These are phyloP conservation scores for Boletellus ananas DNA, from an alignment of 768 basidiomycete species.

Conservation along the genomic window DNA sequence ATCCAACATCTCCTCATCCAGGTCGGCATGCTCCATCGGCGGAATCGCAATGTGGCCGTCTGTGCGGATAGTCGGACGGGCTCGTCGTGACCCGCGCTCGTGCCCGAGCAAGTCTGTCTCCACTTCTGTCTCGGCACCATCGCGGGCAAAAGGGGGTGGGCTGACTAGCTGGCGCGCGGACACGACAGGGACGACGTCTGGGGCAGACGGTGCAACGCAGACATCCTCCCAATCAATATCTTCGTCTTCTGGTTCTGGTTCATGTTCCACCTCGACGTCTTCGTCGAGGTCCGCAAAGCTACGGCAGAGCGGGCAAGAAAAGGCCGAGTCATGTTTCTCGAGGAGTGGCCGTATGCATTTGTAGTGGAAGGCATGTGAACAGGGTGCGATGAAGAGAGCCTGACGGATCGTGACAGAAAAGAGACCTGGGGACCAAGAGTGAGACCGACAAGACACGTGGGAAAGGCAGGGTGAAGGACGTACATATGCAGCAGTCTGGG, in stretches of 20 bases:
- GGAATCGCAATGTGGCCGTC: constrained; percentile 19
- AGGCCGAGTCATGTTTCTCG: constrained; percentile 85
- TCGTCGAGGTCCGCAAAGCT: constrained; percentile 95
- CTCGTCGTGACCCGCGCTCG: constrained; percentile 13
- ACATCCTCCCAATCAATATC: constrained; percentile 25
- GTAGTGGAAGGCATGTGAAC: constrained; percentile 94
- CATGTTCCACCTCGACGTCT: constrained; percentile 77
- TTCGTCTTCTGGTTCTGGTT: constrained; percentile 28
- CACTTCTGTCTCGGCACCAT: constrained; percentile 34
- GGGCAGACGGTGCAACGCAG: not conserved
- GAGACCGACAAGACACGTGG: not conserved
- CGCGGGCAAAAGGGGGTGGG: constrained; percentile 22
- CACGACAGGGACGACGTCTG: not conserved
- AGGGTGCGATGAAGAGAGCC: constrained; percentile 95
- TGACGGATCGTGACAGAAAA: constrained; percentile 93
- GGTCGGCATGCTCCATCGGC: constrained; percentile 8
- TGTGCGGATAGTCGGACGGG: constrained; percentile 26
- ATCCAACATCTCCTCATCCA: constrained; percentile 30
- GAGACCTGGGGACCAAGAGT: constrained; percentile 38
- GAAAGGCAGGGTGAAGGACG: constrained; percentile 26
- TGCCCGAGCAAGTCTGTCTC: constrained; percentile 23
- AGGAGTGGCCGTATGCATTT: constrained; percentile 95
- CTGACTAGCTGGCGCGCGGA: constrained; percentile 18
- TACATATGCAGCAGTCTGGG: constrained; percentile 93
- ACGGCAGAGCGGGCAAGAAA: constrained; percentile 92